Percentiles rank a stretch among this genome's conserved stretches.
Conservation (phyloP, 2,329 filamentous ascomycete species). For the Talaromyces sp. region DNA sequence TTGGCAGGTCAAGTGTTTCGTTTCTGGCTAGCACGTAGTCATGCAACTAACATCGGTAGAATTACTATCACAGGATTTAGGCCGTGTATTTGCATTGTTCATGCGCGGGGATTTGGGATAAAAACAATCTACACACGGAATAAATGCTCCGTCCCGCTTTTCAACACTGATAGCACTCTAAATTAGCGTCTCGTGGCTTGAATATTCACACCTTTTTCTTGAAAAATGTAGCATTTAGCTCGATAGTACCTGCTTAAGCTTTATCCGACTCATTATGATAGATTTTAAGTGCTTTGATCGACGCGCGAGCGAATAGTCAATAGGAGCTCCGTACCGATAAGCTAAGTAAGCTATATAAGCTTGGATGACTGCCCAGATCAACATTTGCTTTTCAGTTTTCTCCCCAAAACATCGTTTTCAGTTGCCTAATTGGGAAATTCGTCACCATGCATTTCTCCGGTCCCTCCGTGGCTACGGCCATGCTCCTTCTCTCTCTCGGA, state of each 20-base stretch:
- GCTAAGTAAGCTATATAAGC: background rate
- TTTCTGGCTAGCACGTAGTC: background rate
- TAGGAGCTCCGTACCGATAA: background rate
- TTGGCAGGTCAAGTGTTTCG: background rate
- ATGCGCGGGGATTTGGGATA: background rate
- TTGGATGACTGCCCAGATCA: background rate
- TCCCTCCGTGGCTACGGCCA: constrained; percentile 1
- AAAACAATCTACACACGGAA: background rate
- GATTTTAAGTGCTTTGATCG: background rate
- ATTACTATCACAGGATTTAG: background rate
- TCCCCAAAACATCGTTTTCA: background rate
- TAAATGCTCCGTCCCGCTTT: background rate
- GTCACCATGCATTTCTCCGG: background rate
- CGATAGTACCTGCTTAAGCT: background rate
- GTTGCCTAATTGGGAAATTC: background rate
- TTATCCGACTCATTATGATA: background rate
- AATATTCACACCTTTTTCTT: background rate
- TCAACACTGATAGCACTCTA: background rate
- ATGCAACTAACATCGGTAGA: background rate
- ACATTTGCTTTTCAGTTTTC: background rate
- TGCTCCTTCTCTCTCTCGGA: constrained; percentile 4
- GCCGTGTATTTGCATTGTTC: background rate
- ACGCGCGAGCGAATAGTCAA: background rate
- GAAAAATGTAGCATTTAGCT: background rate
- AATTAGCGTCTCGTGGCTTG: background rate